Base-by-base conservation (phyloP, 2,329 filamentous ascomycete genomes). In the Cytospora chrysosperma region DNA sequence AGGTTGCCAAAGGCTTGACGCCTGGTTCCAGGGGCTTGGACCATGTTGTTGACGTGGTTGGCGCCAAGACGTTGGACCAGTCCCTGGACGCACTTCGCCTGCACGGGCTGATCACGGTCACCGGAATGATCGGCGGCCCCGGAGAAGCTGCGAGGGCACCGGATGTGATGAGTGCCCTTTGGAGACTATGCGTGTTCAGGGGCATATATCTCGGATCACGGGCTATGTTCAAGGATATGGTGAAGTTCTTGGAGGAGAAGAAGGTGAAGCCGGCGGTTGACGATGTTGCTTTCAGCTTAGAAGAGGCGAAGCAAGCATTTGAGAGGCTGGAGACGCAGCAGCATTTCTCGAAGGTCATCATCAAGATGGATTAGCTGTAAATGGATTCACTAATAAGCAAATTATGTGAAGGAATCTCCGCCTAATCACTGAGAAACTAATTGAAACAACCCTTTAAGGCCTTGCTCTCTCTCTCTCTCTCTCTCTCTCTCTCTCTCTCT, bases 41-140 rank as follows among this genome's bases (percentile, higher is more conserved):
- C 68, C 79, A 87, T 65, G 76, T 91, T 47, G 70, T 89, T 47
- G 88, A 91, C 69, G 82, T 90, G n/a, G 88, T 85, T 15, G 88
- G 88, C 0, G 78, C 84, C 0, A 80, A 78, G n/a, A 89, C 87
- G 0, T 79, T 90, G 67, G 69, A 75, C 3, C 79, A 88, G 70
- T 81, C 79, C 3, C 74, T 88, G 49, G 81, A 81, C 67, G 81
- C 82, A 1, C 75, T 86, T 0, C 68, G 71, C 0, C 60, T 69
- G 0, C 72, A 76, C 17, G 77, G 77, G 0, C n/a, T 76, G 5
- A 65, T 80, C 26, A 64, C 67, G 2, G 49, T 75, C 2, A 67
- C 73, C 13, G 77, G 77, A 0, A 66, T 71, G 9, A 67, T 78
- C 5, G 74, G 70, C 24, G 67, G 55, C 2, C 27, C 26, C 4